Evolutionary conservation across 495 filamentous ascomycete genomes (phyloP), one percentile per base, ranked within the genome.

Genomic region (Talaromyces borbonicus): DNA sequence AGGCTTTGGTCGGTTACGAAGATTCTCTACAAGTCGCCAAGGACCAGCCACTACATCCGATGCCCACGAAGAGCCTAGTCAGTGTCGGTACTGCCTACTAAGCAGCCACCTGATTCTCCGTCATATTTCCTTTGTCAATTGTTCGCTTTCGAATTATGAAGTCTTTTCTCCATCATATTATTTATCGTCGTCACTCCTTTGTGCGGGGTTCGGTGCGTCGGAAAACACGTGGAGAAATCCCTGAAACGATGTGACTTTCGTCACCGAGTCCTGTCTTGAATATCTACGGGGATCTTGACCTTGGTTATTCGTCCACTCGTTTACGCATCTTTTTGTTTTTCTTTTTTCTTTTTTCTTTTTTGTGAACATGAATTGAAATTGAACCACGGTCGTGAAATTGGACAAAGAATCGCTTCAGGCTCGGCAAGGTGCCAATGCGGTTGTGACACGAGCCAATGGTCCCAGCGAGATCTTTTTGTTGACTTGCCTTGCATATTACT

Each of bases 1-100:
- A 97, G 65, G 89, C 92, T 42, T 79, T 98, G 16, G 77, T 86
- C 35, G 87, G 92, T 61, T 95, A 95, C 61, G 89, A 94, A 55
- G 93, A 95, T 58, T 86, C 75, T 35, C 49, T 72, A 32, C 65
- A 66, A 41, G 62, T 69, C 39, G 55, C 55, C 41, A 71, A 71
- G 55, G 67, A 71, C 43, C 67, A 71, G 50, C 67, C 66, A 25
- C 66, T 72, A 19, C 67, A 71, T 32, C 56, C 66, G 12, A 63
- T 72, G 52, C 61, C 69, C 7, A 61, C 65, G 15, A 71, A 72
- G 57, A 63, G 67, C 41, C 65, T 72, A 41, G 63, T 66, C 18
- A 68, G 64, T 49, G 60, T 71, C 12, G 69, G 65, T 41, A 71
- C 69, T 9, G 69, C 69, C n/a, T 72, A 72, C 48, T 72, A 65